These are phyloP conservation scores for Xylariaceae sp. DNA, from an alignment of 2,329 filamentous ascomycete genomes.

Conservation along the genomic window DNA sequence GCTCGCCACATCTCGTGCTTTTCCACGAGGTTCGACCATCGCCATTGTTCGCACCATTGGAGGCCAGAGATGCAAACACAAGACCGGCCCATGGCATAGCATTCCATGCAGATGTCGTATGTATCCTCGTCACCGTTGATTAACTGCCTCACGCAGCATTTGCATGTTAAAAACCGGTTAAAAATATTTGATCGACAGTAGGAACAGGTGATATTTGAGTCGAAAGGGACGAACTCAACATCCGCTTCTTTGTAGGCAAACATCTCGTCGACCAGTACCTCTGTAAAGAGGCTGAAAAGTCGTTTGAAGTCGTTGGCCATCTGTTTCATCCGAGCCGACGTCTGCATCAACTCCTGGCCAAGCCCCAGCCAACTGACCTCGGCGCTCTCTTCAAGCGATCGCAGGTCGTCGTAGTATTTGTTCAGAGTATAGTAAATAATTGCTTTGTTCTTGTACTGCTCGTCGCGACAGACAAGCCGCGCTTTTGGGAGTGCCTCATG, in stretches of 20 bases:
- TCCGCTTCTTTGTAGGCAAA: slow-evolving; percentile 70
- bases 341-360: slow-evolving; percentile 38
- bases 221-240: slow-evolving; percentile 74
- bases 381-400: slow-evolving; percentile 45
- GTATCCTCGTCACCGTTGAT: slow-evolving; percentile 70
- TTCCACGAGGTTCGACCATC: slow-evolving; percentile 71
- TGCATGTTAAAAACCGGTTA: slow-evolving; percentile 93
- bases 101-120: slow-evolving; percentile 97
- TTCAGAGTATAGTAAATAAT: slow-evolving; percentile 85
- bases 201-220: slow-evolving; percentile 90
- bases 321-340: slow-evolving; percentile 53
- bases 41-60: slow-evolving; percentile 90
- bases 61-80: slow-evolving; percentile 83
- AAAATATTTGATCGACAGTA: slow-evolving; percentile 97
- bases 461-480: slow-evolving; percentile 87
- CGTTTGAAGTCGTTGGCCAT: slow-evolving; percentile 79
- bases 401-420: slow-evolving; percentile 67
- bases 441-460: slow-evolving; percentile 98
- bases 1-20: slow-evolving; percentile 81
- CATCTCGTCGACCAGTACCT: slow-evolving; percentile 79
- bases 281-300: slow-evolving; percentile 73
- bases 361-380: slow-evolving; percentile 45
- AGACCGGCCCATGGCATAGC: slow-evolving; percentile 94
- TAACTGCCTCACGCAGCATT: slow-evolving; percentile 68
- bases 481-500: slow-evolving; percentile 85